Base-by-base conservation (phyloP, 768 basidiomycete genomes). In the Amyloporia xantha region DNA sequence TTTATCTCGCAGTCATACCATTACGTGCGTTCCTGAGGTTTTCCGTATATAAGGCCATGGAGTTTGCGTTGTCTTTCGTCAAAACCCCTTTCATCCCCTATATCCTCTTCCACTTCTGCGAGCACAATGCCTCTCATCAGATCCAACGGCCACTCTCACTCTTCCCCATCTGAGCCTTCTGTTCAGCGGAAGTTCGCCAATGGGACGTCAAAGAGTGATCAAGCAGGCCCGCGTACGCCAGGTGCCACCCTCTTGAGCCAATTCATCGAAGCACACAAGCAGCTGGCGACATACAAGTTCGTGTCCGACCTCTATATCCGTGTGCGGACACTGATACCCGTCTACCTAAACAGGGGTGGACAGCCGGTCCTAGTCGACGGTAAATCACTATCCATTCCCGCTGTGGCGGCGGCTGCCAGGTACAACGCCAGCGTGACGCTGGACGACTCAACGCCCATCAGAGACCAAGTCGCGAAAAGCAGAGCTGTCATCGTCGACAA, bases 381-480 rank as follows among this genome's bases (percentile, higher is more conserved):
- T 5, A 72, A 84, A 51, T 75, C 66, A 12, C 76, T 93, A 27
- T 79, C 88, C 0, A 80, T 92, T 46, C 76, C 86, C 3, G 86
- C 85, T 44, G 80, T 93, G 11, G 74, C 82, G n/a, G 88, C 87
- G 7, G 73, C 81, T 5, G 80, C 91, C 0, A 78, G 89, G 42
- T 81, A 82, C 57, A 66, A 71, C 13, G 71, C 80, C 2, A 54
- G 71, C 15, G 77, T 83, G 28, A 37, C 63, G 44, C 70, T 87
- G 24, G 74, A 79, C 60, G 63, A 70, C 13, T 76, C 77, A 2
- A 65, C 73, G 4, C 61, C 59, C 15, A 65, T 80, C 51, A 73
- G 69, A 53, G 67, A 69, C 4, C 79, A 76, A 25, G 72, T 92
- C 39, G 66, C 72, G n/a, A 78, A 76, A 54, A 81, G 82, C 55